These are phyloP conservation scores for Ophiocordyceps camponoti-saundersi DNA, from an alignment of 2,329 filamentous ascomycete species.

Conservation along the genomic window DNA sequence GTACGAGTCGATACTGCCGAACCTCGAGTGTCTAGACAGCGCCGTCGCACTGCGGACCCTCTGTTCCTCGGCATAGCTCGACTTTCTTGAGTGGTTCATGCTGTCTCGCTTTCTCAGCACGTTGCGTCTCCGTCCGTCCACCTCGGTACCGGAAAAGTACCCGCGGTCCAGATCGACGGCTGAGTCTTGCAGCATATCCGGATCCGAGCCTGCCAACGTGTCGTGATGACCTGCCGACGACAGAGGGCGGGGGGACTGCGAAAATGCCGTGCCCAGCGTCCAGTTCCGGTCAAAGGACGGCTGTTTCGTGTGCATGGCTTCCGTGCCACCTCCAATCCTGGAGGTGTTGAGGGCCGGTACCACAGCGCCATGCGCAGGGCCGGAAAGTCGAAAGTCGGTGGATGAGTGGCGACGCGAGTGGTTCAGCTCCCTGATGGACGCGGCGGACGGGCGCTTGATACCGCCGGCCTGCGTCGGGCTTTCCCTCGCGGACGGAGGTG, in stretches of 20 bases:
- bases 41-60: conserved; percentile 47
- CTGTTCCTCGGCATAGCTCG: conserved; percentile 64
- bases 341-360: conserved; percentile 24
- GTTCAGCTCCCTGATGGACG: conserved; percentile 65
- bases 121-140: conserved; percentile 59
- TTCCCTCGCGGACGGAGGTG: conserved; percentile 21
- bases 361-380: conserved; percentile 6
- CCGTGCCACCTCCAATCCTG: conserved; percentile 23
- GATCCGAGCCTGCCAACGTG: conserved; percentile 16
- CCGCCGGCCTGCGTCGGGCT: conserved; percentile 30
- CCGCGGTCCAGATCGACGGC: conserved; percentile 60
- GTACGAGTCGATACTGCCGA: conserved; percentile 63
- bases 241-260: conserved; percentile 25
- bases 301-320: conserved; percentile 40
- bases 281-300: conserved; percentile 55
- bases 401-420: conserved; percentile 80
- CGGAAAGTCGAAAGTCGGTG: conserved; percentile 46
- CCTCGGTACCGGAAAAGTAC: conserved; percentile 83
- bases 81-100: conserved; percentile 45
- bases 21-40: conserved; percentile 57
- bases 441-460: conserved; percentile 54
- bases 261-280: conserved; percentile 40
- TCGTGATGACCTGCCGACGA: conserved; percentile 36
- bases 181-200: conserved; percentile 25
- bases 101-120: conserved; percentile 66